Evolutionary conservation across 1,284 basidiomycete species (phyloP), one percentile per base, ranked within the genome.

Genomic region (Afroboletus lepidellus): DNA sequence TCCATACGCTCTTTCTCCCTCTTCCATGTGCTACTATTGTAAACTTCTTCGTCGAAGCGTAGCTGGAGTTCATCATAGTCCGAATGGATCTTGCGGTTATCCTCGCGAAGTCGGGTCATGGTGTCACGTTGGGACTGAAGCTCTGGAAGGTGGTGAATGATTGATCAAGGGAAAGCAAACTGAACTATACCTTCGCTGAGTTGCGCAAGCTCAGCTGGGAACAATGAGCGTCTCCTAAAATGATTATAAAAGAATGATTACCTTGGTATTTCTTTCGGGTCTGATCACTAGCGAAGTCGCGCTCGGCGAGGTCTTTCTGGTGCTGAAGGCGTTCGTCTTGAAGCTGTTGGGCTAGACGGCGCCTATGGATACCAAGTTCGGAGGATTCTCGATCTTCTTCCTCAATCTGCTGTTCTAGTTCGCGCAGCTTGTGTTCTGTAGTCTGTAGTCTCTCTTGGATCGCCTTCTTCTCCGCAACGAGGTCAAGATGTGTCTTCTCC

Each of bases 1-100:
- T 94, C 90, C 66, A 93, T 73, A 11, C 89, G 84, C 55, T 92
- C 90, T 66, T 85, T 90, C 70, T 93, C 90, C 59, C 90, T 88
- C 74, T 88, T 89, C 90, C 90, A 93, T 4, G 85, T 82, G 11
- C 84, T 80, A 41, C 84, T 84, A 53, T 80, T 87, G 67, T 88
- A 89, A 1, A 85, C 77, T 60, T 92, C 89, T 58, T 91, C 86
- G 55, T 92, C 87, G 59, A 84, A 85, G 34, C 82, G 79, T 37
- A 87, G 70, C 58, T 90, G 86, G 3, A 93, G 77, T 50, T 90
- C 84, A 54, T 92, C 89, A 48, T 86, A 81, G 57, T 92, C 85
- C 0, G 85, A 85, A 15, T 88, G 83, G 33, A 86, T 75, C 63
- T 88, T 87, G 51, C 88, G 80, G 61, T 86, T 88, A 55, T 92